Evolutionary conservation across 2,329 filamentous ascomycete species (phyloP), one percentile per base, ranked within the genome.

Genomic region (Chrysosporium keratinophilum): DNA sequence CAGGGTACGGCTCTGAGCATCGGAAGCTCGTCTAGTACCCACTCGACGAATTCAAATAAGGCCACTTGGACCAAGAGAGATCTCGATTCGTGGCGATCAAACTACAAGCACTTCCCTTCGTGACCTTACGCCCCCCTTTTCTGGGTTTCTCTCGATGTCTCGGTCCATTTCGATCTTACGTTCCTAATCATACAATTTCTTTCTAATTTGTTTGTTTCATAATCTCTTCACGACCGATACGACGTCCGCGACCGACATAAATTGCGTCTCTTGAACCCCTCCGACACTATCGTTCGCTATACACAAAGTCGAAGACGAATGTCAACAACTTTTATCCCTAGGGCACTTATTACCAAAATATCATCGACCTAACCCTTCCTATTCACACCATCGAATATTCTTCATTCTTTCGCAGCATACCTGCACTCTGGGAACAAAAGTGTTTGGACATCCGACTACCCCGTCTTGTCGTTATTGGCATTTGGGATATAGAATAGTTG

Each of bases 1-100:
- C 62, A 67, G 58, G 70, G 68, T 5, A 57, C 59, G 33, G 64
- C 60, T 53, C 71, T 68, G 58, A 65, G 57, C 33, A 43, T 55
- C 7, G 49, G 43, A 34, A 57, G 53, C 49, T 53, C 50, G 19
- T 52, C 52, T 11, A 45, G 42, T 34, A 23, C 42, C 31, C 28
- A 45, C 12, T 57, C 56, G 14, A 23, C 42, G 19, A 35, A 47
- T 31, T 49, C 37, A 19, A 45, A 52, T 23, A 37, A 48, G 11
- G 42, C 39, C 5, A 5, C 7, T 0, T 47, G 44, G 54, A 55
- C n/a, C 15, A 51, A 46, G 52, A 43, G 23, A 39, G 35, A 44
- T 44, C 37, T 23, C 37, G 43, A 50, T 14, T 39, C 56, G 31
- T 50, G 52, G 46, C 47, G 33, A n/a, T 17, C 49, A 31, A 45